A percentile compares a stretch with the other conserved stretches of the same genome.
Conservation (phyloP, 2,329 filamentous ascomycete species). For the Exophiala oligosperma region DNA sequence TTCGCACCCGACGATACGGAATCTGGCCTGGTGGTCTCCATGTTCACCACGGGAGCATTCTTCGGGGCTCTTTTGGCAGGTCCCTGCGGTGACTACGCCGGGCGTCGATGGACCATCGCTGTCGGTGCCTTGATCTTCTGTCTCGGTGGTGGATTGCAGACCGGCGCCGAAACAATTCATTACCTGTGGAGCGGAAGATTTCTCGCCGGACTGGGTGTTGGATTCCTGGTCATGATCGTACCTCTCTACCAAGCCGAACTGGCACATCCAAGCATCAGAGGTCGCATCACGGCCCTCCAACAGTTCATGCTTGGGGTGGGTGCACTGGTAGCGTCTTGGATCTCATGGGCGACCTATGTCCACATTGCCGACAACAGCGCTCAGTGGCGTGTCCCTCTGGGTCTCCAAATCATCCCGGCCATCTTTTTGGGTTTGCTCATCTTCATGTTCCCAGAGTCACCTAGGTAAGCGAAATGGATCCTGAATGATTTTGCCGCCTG, state of each 20-base stretch:
- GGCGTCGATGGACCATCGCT: slow-evolving; percentile 70
- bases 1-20: slow-evolving; percentile 30
- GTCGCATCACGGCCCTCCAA: slow-evolving; percentile 71
- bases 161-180: slow-evolving; percentile 59
- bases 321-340: slow-evolving; percentile 70
- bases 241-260: slow-evolving; percentile 78
- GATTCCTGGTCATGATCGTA: slow-evolving; percentile 63
- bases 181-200: slow-evolving; percentile 71
- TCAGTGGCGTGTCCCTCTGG: slow-evolving; percentile 65
- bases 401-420: slow-evolving; percentile 71
- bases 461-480: slow-evolving; percentile 32
- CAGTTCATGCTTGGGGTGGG: slow-evolving; percentile 83
- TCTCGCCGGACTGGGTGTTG: slow-evolving; percentile 67
- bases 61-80: slow-evolving; percentile 67
- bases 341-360: slow-evolving; percentile 64
- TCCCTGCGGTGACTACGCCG: slow-evolving; percentile 62
- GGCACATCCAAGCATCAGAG: slow-evolving; percentile 75
- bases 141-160: slow-evolving; percentile 72
- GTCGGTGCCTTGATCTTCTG: slow-evolving; percentile 70
- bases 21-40: slow-evolving; percentile 70
- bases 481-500: slow-evolving; percentile 17
- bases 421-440: slow-evolving; percentile 65
- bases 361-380: slow-evolving; percentile 50
- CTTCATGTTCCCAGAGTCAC: slow-evolving; percentile 66
- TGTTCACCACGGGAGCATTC: slow-evolving; percentile 77